Evolutionary conservation across 768 basidiomycete genomes (phyloP).

Genomic region (Boletus subcaerulescens): DNA sequence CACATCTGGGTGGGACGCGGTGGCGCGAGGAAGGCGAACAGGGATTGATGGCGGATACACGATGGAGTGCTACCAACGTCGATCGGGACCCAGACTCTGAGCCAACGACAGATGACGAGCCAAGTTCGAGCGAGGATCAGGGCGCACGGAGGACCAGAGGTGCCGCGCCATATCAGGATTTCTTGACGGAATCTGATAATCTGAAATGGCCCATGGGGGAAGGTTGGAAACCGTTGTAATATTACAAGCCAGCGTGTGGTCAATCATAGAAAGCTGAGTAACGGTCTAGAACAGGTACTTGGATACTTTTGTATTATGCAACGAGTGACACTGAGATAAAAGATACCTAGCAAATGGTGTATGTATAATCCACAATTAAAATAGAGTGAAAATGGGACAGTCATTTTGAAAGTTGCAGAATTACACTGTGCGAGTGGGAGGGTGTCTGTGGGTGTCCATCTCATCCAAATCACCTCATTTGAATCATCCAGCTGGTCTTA

Average conservation of each 20-base stretch:
- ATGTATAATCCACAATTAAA: slow-evolving; percentile 18
- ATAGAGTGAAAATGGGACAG: slow-evolving; percentile 4
- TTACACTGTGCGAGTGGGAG: not conserved
- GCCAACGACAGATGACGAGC: slow-evolving; percentile 27
- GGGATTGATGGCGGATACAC: slow-evolving; percentile 37
- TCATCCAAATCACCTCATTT: slow-evolving; percentile 4
- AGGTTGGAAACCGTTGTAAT: slow-evolving; percentile 47
- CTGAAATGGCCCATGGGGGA: slow-evolving; percentile 62
- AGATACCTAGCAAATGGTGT: slow-evolving; percentile 22
- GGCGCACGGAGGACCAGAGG: not conserved
- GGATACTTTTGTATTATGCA: slow-evolving; percentile 21
- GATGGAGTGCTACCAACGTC: slow-evolving; percentile 30
- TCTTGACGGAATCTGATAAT: slow-evolving; percentile 38
- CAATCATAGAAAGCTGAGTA: not conserved
- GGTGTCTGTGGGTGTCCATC: not conserved
- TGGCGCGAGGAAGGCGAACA: slow-evolving; percentile 37
- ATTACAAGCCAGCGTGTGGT: not conserved
- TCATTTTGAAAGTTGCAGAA: not conserved
- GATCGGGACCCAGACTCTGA: slow-evolving; percentile 18
- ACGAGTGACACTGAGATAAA: slow-evolving; percentile 7
- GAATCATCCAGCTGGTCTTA: not conserved
- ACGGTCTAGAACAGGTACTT: slow-evolving; percentile 4
- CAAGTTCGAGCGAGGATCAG: slow-evolving; percentile 19
- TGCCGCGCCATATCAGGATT: slow-evolving; percentile 6
- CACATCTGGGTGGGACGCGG: slow-evolving; percentile 22